Conservation (phyloP, 1,284 basidiomycete species). For the Sparassis latifolia region DNA sequence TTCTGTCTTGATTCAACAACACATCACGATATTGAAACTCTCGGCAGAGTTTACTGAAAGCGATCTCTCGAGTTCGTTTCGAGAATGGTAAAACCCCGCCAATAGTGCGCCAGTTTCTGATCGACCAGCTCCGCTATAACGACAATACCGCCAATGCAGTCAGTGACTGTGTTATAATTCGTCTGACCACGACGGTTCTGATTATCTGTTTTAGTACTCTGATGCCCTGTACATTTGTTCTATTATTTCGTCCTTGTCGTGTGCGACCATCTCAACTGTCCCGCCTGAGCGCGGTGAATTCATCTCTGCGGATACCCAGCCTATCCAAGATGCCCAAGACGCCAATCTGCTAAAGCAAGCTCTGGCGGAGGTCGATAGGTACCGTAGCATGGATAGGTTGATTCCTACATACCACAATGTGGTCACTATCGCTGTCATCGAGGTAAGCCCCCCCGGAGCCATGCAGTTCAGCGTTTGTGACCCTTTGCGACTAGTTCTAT, state of each 20-base stretch:
- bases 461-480: not conserved
- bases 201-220: constrained; percentile 53
- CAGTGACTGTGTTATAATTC: constrained; percentile 24
- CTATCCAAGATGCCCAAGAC: constrained; percentile 61
- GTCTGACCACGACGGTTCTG: not conserved
- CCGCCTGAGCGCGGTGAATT: constrained; percentile 77
- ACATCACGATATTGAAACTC: not conserved
- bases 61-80: constrained; percentile 82
- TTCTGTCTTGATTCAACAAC: not conserved
- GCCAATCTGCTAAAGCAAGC: constrained; percentile 65
- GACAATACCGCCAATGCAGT: constrained; percentile 92
- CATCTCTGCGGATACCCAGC: constrained; percentile 57
- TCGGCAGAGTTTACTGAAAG: constrained; percentile 64
- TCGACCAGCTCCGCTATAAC: constrained; percentile 89
- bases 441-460: constrained; percentile 45
- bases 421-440: constrained; percentile 84
- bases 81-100: constrained; percentile 82
- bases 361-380: constrained; percentile 79
- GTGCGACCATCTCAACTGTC: constrained; percentile 65
- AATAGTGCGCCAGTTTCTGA: constrained; percentile 85
- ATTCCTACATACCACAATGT: constrained; percentile 95
- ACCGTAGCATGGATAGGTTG: constrained; percentile 90
- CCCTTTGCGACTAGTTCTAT: constrained; percentile 54
- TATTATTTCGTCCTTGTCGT: constrained; percentile 79
- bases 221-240: constrained; percentile 91